Percentiles rank a stretch among this genome's conserved stretches.
These are phyloP conservation scores for Hygrophila difformis DNA, from an alignment of 257 asterid species.

Conservation along the genomic window DNA sequence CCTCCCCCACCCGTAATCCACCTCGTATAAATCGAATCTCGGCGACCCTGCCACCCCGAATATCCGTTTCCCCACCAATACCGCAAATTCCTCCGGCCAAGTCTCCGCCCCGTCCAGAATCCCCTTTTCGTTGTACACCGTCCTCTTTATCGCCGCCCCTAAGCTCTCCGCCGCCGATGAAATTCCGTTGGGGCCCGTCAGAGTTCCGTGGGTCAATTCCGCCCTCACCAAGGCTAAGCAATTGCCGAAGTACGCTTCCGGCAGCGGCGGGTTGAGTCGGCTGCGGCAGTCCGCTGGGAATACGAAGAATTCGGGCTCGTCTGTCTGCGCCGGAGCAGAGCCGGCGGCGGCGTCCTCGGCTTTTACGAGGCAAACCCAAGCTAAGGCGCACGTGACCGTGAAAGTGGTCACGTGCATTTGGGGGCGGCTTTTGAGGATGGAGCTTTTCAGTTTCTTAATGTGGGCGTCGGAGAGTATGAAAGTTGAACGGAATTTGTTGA, in stretches of 20 bases:
- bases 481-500: conserved; percentile 7
- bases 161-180: conserved; percentile 11
- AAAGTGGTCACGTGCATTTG: conserved; percentile 5
- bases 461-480: background rate
- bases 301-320: conserved; percentile 25
- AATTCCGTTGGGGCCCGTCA: conserved; percentile 24
- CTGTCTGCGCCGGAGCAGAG: conserved; percentile 8
- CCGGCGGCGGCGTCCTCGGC: conserved; percentile 6
- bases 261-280: conserved; percentile 28
- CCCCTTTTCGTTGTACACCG: conserved; percentile 15
- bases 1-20: conserved; percentile 42
- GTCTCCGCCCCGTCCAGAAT: conserved; percentile 15
- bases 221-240: conserved; percentile 10
- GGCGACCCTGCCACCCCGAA: conserved; percentile 20
- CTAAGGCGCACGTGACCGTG: conserved; percentile 15
- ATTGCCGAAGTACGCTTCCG: conserved; percentile 33
- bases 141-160: conserved; percentile 11
- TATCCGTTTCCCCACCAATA: conserved; percentile 11
- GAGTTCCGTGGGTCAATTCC: conserved; percentile 4
- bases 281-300: conserved; percentile 24
- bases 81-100: conserved; percentile 6
- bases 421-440: background rate
- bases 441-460: background rate
- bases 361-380: conserved; percentile 25
- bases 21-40: conserved; percentile 22